phyloP scores from a whole-genome alignment of 129 eudicot genomes.

The Artemisia annua region DNA sequence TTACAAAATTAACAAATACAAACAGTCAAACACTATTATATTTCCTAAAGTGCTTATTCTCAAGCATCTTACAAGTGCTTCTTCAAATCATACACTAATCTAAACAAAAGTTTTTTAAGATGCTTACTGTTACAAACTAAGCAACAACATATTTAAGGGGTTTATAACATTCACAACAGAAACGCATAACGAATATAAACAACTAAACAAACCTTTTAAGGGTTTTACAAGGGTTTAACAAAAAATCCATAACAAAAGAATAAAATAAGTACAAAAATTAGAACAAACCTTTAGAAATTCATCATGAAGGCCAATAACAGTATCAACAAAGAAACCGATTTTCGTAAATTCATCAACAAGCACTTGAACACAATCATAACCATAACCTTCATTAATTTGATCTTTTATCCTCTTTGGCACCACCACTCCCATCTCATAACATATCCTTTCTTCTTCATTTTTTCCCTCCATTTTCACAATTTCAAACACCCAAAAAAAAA shows the following conservation, averaged over 20 bases:
- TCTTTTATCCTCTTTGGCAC: conserved; percentile 52
- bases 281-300: conserved; percentile 77
- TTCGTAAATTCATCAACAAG: conserved; percentile 62
- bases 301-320: conserved; percentile 70
- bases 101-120: too few relatives aligned
- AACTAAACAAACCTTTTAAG: not conserved
- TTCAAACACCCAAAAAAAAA: not conserved
- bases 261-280: too few relatives aligned
- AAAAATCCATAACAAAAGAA: conserved; percentile 9
- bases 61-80: too few relatives aligned
- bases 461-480: conserved; percentile 48
- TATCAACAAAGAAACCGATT: conserved; percentile 65
- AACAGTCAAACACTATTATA: too few relatives aligned
- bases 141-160: too few relatives aligned
- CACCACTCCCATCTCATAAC: conserved; percentile 80
- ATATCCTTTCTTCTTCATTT: conserved; percentile 36
- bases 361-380: conserved; percentile 58
- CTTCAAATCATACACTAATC: too few relatives aligned
- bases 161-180: too few relatives aligned
- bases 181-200: not conserved
- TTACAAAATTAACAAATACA: too few relatives aligned
- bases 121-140: too few relatives aligned
- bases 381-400: conserved; percentile 31
- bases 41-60: too few relatives aligned
- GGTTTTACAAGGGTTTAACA: conserved; percentile 33